Percentiles rank a stretch among this genome's conserved stretches.
These are phyloP conservation scores for Grammothele lineata DNA, from an alignment of 768 basidiomycete species.

Conservation along the genomic window DNA sequence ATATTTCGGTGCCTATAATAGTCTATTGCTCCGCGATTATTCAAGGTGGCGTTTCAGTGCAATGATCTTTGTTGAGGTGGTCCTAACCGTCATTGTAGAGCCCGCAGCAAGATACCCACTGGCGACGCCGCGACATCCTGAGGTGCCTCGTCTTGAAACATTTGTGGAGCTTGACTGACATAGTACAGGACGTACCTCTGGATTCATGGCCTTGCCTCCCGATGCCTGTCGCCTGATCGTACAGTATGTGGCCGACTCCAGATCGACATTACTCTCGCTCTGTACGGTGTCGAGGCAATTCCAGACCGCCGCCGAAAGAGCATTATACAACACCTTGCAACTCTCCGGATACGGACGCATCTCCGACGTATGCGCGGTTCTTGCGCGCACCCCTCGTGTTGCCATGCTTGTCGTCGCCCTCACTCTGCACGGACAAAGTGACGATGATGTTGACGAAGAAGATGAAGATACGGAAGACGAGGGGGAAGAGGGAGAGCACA, in stretches of 20 bases:
- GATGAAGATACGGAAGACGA: slow-evolving; percentile 28
- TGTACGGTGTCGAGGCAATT: slow-evolving; percentile 57
- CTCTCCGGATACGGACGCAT: slow-evolving; percentile 38
- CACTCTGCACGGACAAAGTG: slow-evolving; percentile 41
- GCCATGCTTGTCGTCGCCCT: slow-evolving; percentile 49
- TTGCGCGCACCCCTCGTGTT: slow-evolving; percentile 44
- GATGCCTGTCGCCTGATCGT: slow-evolving; percentile 59
- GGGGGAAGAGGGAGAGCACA: slow-evolving; percentile 17
- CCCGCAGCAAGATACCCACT: too few relatives aligned
- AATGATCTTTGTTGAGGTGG: too few relatives aligned
- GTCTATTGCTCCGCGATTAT: too few relatives aligned
- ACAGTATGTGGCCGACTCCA: slow-evolving; percentile 41
- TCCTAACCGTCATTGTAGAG: too few relatives aligned
- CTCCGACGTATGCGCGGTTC: slow-evolving; percentile 42
- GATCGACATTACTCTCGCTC: slow-evolving; percentile 50
- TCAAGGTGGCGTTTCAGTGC: too few relatives aligned
- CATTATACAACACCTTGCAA: slow-evolving; percentile 56
- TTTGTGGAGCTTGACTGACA: too few relatives aligned
- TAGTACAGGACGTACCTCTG: too few relatives aligned
- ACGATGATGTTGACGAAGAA: slow-evolving; percentile 23
- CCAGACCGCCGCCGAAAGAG: slow-evolving; percentile 49
- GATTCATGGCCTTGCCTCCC: slow-evolving; percentile 53
- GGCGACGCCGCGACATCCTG: too few relatives aligned
- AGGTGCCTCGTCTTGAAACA: too few relatives aligned
- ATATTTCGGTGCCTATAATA: too few relatives aligned